phyloP scores from a whole-genome alignment of 441 rosid genomes.

The Flueggea neowawraea region DNA sequence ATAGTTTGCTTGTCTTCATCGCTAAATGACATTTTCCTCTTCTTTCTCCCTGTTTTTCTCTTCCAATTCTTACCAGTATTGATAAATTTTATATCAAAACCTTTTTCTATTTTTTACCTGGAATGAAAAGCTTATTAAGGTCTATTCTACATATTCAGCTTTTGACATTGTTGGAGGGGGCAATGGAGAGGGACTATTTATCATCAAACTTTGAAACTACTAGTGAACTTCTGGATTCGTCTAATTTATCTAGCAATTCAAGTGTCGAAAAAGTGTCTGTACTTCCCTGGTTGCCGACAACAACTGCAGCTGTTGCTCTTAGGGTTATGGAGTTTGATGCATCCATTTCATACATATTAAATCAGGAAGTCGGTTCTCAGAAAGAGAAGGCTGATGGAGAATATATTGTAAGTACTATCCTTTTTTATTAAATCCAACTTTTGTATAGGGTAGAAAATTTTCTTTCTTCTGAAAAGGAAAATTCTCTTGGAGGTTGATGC shows the following conservation, averaged over 20 bases:
- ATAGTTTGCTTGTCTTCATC: too few relatives aligned
- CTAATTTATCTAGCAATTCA: constrained; percentile 13
- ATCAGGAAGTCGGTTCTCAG: constrained; percentile 39
- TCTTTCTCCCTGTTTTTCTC: too few relatives aligned
- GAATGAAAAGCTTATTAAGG: not conserved
- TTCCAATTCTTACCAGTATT: too few relatives aligned
- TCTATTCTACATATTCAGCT: constrained; percentile 32
- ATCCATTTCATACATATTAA: constrained; percentile 50
- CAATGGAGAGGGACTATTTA: constrained; percentile 59
- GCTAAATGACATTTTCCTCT: too few relatives aligned
- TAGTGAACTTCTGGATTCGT: constrained; percentile 53
- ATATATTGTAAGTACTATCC: not conserved
- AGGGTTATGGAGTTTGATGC: constrained; percentile 86
- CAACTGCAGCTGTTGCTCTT: constrained; percentile 78
- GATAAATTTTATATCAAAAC: too few relatives aligned
- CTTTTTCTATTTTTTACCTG: too few relatives aligned
- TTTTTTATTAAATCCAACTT: not conserved
- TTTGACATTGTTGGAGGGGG: constrained; percentile 72
- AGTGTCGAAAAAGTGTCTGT: constrained; percentile 36
- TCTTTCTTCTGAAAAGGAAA: too few relatives aligned
- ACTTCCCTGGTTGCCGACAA: constrained; percentile 91
- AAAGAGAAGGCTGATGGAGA: constrained; percentile 37
- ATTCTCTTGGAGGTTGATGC: too few relatives aligned
- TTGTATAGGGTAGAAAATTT: not conserved
- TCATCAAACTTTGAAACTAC: constrained; percentile 69